Base-by-base conservation (phyloP, 2,329 filamentous ascomycete species). In the Xylaria multiplex region DNA sequence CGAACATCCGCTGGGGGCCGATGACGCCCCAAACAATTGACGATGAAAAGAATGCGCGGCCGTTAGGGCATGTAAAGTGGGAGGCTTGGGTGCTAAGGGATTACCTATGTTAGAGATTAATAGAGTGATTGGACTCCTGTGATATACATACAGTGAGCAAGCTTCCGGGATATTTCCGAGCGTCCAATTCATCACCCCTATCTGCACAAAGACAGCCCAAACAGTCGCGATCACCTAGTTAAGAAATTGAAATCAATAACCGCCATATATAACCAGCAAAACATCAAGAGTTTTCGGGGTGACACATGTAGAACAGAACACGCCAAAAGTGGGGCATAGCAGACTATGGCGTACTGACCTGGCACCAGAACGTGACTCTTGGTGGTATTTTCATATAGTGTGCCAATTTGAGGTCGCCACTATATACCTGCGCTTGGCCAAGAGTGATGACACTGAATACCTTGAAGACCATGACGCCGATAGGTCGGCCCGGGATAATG, bases 1-100 rank as follows among this genome's bases (percentile, higher is more conserved):
- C 83, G 76, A 88, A 88, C 73, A 88, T 85, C 3, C 85, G 81
- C 8, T 79, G 72, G 0, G 86, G 86, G 0, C 86, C 86, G 49
- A 88, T 86, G 22, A 85, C 78, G 57, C 86, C 86, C 85, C 85
- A 86, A 52, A 86, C 82, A 2, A 86, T 80, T 0, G 84, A 86
- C 6, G 81, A 81, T 3, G 82, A 86, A 76, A 86, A 88, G 75
- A 78, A 77, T 2, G 74, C 73, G 24, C 73, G 77, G n/a, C 79
- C 79, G 59, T 81, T 81, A 11, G 80, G 80, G 58, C 80, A 81
- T 3, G 75, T 81, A 67, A 80, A 83, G 66, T 83, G 81, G 16
- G 76, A 70, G 42, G 85, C 78, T 57, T 83, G 73, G 1, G 35
- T 79, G 73, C 48, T 79, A 42, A 11, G 8, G 11, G 13, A 42